Base-by-base conservation (phyloP, 2,329 filamentous ascomycete genomes). In the Drechmeria coniospora region DNA sequence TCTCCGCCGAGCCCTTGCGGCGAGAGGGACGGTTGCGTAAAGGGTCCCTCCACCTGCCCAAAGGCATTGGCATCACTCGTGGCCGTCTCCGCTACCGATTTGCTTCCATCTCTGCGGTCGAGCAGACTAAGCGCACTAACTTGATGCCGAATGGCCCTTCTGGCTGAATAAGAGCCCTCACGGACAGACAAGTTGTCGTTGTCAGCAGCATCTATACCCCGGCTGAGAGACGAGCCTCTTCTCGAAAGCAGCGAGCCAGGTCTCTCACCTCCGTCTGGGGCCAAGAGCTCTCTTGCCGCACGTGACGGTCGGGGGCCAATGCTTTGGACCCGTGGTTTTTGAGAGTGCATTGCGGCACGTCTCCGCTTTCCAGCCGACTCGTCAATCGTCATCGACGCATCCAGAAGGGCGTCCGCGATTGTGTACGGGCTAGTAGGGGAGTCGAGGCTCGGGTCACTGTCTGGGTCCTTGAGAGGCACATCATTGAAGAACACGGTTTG, bases 401-500 rank as follows among this genome's bases (percentile, higher is more conserved):
- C 90, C 17, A 92, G 62, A 11, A 95, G 61, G 5, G 90, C 90
- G 52, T 95, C 87, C 4, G 81, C 74, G 38, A 95, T 90, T 0
- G 84, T 92, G 39, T 82, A 79, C 5, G 72, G 68, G 8, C 53
- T 58, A 2, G 38, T 25, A 2, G 47, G 47, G 7, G 40, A 40
- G 9, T 51, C 47, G 9, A 53, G 35, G 13, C 55, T 43, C 4
- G 42, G 42, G 2, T 40, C 29, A 6, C 43, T 36, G 32, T 47
- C 60, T 32, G 52, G 36, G 11, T 55, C 51, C 14, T 59, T 61
- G 8, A 72, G 54, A 7, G 70, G 65, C 21, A 72, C 69, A 30
- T 86, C 83, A 39, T 94, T 84, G 43, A 95, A 95, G 45, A 95
- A 79, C 2, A 98, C 77, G 0, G 82, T 95, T 45, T 93, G 82